These are phyloP conservation scores for Scorias spongiosa DNA, from an alignment of 2,329 filamentous ascomycete genomes.

Conservation along the genomic window DNA sequence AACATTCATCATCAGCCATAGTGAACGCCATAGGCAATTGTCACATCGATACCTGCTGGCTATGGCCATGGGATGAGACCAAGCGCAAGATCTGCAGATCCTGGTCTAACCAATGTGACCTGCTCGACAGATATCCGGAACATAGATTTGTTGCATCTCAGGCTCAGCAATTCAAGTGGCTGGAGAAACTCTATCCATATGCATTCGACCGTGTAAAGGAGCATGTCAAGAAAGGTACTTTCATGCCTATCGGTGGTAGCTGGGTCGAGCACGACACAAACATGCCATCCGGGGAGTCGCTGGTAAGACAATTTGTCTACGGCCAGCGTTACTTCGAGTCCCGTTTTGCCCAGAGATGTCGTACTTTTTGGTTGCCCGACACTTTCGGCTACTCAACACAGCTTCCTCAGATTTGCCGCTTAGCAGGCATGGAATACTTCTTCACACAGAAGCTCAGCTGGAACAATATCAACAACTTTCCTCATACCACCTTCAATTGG, in stretches of 20 bases:
- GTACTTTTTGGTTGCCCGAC: constrained; percentile 94
- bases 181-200: constrained; percentile 75
- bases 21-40: constrained; percentile 90
- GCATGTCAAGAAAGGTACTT: constrained; percentile 79
- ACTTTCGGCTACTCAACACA: constrained; percentile 97
- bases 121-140: constrained; percentile 91
- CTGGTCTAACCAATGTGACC: constrained; percentile 90
- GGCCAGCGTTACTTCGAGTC: constrained; percentile 91
- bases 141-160: constrained; percentile 85
- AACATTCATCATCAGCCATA: constrained; percentile 37
- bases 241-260: constrained; percentile 90
- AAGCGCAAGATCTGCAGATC: constrained; percentile 91
- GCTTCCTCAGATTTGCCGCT: constrained; percentile 78
- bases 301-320: constrained; percentile 87
- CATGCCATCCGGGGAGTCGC: constrained; percentile 84
- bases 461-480: constrained; percentile 99
- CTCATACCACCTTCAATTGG: constrained; percentile 98
- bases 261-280: constrained; percentile 99
- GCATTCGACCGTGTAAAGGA: constrained; percentile 81
- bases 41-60: constrained; percentile 96
- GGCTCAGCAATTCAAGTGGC: constrained; percentile 96
- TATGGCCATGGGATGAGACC: constrained; percentile 97
- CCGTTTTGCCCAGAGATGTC: constrained; percentile 74
- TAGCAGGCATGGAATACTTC: constrained; percentile 93
- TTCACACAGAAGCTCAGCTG: constrained; percentile 97